Evolutionary conservation across 2,329 filamentous ascomycete species (phyloP), one percentile per base, ranked within the genome.

Genomic region (Metarhizium guizhouense): DNA sequence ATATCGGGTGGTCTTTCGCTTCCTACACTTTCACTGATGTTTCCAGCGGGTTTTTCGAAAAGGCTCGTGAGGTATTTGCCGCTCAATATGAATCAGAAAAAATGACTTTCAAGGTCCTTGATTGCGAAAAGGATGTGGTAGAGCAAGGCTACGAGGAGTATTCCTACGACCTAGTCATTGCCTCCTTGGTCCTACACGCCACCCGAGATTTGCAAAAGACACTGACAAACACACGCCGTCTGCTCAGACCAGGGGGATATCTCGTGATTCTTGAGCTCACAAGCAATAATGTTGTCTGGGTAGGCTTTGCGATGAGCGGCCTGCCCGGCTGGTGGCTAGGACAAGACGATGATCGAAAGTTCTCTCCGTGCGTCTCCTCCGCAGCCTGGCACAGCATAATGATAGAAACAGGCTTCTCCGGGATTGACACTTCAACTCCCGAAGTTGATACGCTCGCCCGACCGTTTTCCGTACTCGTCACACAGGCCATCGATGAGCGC

Each of bases 1-100:
- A 54, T 1, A 58, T 76, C 7, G 67, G 63, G 1, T 8, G 58
- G 13, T 10, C 57, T 2, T 74, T 73, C n/a, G 10, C 30, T 5
- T 38, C 48, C 2, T 79, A 78, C 60, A 74, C 71, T 0, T 79
- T 67, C 62, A 78, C 76, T 0, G 75, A 78, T 55, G 68, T 76
- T 7, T 71, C 70, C 0, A 55, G 65, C 3, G 68, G 64, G 8
- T 74, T 74, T 63, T 75, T 78, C 51, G 67, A 70, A 10, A 58
- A 62, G 0, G 72, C 70, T 0, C 56, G 63, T 25, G 63, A 68
- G 32, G 58, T 56, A 4, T 70, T 76, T 25, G 53, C 59, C 0
- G 47, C 55, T 2, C 62, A 64, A 42, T 25, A 25, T 25, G 20
- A 25, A 25, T 6, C 16, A 3, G 55, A 55, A 3, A 52, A 40